Evolutionary conservation across 768 basidiomycete genomes (phyloP).

Genomic region (Rhizopogon rudus): DNA sequence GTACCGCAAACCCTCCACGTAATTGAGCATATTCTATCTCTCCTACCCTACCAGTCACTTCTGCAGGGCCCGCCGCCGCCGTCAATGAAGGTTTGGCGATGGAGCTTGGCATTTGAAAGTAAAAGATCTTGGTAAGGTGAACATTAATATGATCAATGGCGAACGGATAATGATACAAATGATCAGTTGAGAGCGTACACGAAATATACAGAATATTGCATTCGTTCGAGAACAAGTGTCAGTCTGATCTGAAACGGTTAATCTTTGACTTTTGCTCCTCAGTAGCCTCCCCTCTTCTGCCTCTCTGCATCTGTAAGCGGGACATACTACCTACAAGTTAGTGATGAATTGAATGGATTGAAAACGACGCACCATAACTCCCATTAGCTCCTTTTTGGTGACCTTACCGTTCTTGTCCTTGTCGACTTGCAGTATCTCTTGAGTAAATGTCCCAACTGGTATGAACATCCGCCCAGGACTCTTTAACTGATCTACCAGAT

Average conservation of each 20-base stretch:
- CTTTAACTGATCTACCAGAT: slow-evolving; percentile 75
- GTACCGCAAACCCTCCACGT: too few relatives aligned
- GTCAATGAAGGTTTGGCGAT: too few relatives aligned
- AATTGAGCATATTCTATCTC: too few relatives aligned
- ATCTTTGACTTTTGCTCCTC: neutral
- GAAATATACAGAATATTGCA: neutral
- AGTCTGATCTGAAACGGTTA: too few relatives aligned
- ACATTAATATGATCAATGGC: neutral
- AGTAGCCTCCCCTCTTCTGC: slow-evolving; percentile 28
- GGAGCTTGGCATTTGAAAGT: too few relatives aligned
- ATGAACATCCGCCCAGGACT: slow-evolving; percentile 85
- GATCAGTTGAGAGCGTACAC: neutral
- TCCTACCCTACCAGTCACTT: too few relatives aligned
- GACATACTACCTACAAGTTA: slow-evolving; percentile 46
- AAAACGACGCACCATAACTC: slow-evolving; percentile 60
- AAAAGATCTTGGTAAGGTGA: neutral
- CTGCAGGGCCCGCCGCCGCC: too few relatives aligned
- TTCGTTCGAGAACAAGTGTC: neutral
- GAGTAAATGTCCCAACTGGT: slow-evolving; percentile 65
- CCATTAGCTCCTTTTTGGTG: slow-evolving; percentile 63
- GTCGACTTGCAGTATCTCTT: slow-evolving; percentile 72
- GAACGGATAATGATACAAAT: neutral
- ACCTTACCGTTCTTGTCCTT: slow-evolving; percentile 71
- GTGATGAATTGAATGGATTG: neutral
- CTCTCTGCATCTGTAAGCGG: slow-evolving; percentile 60